Percentiles rank a stretch among this genome's conserved stretches.
Conservation (phyloP, 768 basidiomycete genomes). For the Mycena metata region DNA sequence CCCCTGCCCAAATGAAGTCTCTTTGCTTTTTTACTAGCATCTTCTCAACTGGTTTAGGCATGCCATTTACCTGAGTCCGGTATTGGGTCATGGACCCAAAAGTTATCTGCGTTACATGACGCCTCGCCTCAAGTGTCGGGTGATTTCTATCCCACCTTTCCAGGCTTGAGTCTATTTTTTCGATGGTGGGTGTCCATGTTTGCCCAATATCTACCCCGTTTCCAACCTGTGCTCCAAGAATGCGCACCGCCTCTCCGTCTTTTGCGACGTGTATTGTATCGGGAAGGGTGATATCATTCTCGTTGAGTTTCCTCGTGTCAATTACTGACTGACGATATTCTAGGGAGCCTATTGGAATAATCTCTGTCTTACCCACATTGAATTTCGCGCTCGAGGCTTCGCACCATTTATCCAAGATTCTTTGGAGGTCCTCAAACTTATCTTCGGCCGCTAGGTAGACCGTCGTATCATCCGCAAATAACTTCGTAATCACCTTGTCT, state of each 20-base stretch:
- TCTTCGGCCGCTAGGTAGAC: no score
- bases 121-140: conserved; percentile 3
- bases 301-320: no score
- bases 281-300: no score
- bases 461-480: no score
- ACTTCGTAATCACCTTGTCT: no score
- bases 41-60: conserved; percentile 46
- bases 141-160: conserved; percentile 2
- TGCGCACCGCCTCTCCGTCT: conserved; percentile 5
- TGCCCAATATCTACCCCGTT: conserved; percentile 1
- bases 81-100: conserved; percentile 53
- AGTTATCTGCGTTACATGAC: conserved; percentile 43
- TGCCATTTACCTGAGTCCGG: conserved; percentile 50
- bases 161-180: conserved; percentile 1
- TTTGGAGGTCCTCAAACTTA: no score
- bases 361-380: no score
- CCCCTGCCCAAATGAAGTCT: conserved; percentile 46
- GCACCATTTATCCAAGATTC: no score
- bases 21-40: conserved; percentile 37
- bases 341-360: no score
- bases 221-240: conserved; percentile 6
- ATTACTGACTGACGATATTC: no score
- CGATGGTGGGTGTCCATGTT: neutral
- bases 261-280: no score
- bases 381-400: no score